Conservation (phyloP, 192 early-diverging fungal genomes). For the Coemansia sp. region DNA sequence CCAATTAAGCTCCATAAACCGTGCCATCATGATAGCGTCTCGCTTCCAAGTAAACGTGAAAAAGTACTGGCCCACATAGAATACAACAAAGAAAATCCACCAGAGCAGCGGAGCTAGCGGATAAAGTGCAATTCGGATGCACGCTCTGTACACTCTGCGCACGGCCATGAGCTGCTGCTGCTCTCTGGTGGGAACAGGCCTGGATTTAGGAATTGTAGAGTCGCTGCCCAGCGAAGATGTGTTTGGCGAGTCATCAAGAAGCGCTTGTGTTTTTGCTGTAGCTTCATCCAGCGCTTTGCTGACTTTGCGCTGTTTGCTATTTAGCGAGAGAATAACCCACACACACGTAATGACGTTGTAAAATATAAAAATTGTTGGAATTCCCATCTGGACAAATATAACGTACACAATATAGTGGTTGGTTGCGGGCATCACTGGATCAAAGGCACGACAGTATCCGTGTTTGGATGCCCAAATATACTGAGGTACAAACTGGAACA, state of each 20-base stretch:
- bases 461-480: constrained; percentile 17
- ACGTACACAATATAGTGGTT: constrained; percentile 16
- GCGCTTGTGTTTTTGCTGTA: constrained; percentile 2
- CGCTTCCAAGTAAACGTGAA: constrained; percentile 21
- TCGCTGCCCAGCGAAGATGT: background rate
- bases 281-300: constrained; percentile 13
- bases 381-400: constrained; percentile 12
- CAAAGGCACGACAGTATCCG: constrained; percentile 17
- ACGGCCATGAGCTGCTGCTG: constrained; percentile 24
- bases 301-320: constrained; percentile 24
- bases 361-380: constrained; percentile 25
- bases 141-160: constrained; percentile 31
- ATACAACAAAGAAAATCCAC: constrained; percentile 17
- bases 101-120: constrained; percentile 26
- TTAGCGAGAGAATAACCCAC: constrained; percentile 22
- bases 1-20: constrained; percentile 12
- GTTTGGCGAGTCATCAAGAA: constrained; percentile 7
- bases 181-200: constrained; percentile 16
- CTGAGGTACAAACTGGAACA: constrained; percentile 19
- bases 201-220: background rate
- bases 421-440: constrained; percentile 15
- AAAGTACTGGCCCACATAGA: constrained; percentile 24
- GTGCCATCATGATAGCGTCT: constrained; percentile 11
- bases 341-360: constrained; percentile 29
- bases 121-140: constrained; percentile 46